phyloP scores from a whole-genome alignment of 495 filamentous ascomycete species.

The Talaromyces wortmannii region DNA sequence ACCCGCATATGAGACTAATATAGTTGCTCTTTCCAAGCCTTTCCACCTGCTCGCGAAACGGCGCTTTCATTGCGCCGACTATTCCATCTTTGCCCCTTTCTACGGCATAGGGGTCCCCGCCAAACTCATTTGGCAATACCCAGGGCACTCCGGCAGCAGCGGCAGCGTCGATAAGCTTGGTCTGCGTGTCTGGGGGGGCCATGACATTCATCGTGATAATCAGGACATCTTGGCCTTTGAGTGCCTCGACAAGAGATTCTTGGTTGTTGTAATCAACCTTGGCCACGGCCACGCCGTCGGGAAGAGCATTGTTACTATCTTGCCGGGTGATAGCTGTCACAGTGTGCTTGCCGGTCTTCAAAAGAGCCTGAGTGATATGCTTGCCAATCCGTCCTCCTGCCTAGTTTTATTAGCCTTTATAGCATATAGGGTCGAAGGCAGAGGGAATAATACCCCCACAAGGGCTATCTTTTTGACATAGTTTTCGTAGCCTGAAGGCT shows the following conservation, averaged over 20 bases:
- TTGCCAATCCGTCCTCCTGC: slow-evolving; percentile 51
- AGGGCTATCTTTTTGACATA: too few species aligned
- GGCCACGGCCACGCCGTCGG: slow-evolving; percentile 30
- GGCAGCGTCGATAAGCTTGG: slow-evolving; percentile 50
- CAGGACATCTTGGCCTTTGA: slow-evolving; percentile 46
- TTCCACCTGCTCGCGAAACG: too few species aligned
- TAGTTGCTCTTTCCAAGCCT: slow-evolving; percentile 33
- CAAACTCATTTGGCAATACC: slow-evolving; percentile 56
- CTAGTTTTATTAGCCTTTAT: neutral
- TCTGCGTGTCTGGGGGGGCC: slow-evolving; percentile 33
- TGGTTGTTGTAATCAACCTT: slow-evolving; percentile 37
- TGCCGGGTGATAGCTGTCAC: slow-evolving; percentile 45
- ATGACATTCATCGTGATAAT: slow-evolving; percentile 47
- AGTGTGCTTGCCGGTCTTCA: slow-evolving; percentile 41
- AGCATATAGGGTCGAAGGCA: too few species aligned
- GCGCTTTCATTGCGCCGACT: slow-evolving; percentile 36
- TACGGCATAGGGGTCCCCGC: slow-evolving; percentile 30
- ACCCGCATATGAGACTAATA: slow-evolving; percentile 38
- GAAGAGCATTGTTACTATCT: slow-evolving; percentile 29
- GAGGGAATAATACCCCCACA: too few species aligned
- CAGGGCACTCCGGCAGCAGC: slow-evolving; percentile 52
- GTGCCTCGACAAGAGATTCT: slow-evolving; percentile 31
- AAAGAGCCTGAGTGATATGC: slow-evolving; percentile 41
- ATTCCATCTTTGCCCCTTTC: slow-evolving; percentile 31
- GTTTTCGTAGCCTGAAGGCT: too few species aligned